Evolutionary conservation across 176 grass and related monocot genomes (phyloP).

Genomic region (Avena atlantica): DNA sequence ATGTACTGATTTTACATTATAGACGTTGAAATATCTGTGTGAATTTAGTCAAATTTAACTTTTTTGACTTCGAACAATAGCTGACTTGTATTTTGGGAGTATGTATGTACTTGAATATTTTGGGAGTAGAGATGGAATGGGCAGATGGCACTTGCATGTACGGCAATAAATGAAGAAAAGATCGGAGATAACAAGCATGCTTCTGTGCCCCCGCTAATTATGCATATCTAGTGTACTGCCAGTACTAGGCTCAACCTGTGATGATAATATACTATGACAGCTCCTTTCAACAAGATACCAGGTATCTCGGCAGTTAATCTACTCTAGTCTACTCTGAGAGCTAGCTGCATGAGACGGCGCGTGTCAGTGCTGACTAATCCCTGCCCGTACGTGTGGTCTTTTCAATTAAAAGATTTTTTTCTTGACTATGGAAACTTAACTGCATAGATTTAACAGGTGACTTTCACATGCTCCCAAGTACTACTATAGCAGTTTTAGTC

Average conservation of each 20-base stretch:
- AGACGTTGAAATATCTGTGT: too few relatives aligned
- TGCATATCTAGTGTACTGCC: background rate
- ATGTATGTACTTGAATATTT: background rate
- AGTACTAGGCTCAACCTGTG: background rate
- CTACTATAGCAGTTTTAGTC: too few relatives aligned
- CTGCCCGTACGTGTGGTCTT: conserved; percentile 14
- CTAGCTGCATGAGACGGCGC: conserved; percentile 11
- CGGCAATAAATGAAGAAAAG: conserved; percentile 3
- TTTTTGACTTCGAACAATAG: too few relatives aligned
- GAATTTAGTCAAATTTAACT: too few relatives aligned
- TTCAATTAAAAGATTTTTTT: background rate
- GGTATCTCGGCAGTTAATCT: background rate
- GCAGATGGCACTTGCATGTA: background rate
- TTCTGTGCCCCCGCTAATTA: conserved; percentile 20
- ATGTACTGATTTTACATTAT: too few relatives aligned
- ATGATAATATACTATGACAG: background rate
- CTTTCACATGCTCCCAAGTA: too few relatives aligned
- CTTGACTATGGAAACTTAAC: too few relatives aligned
- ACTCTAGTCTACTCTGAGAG: background rate
- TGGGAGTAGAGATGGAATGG: background rate
- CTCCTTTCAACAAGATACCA: background rate
- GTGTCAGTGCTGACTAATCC: conserved; percentile 21
- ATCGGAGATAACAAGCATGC: background rate
- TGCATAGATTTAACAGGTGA: too few relatives aligned
- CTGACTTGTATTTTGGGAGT: too few relatives aligned